A percentile compares a stretch with the other conserved stretches of the same genome.
Conservation (phyloP, 345 rosid genomes). For the Eucalyptus polybractea region DNA sequence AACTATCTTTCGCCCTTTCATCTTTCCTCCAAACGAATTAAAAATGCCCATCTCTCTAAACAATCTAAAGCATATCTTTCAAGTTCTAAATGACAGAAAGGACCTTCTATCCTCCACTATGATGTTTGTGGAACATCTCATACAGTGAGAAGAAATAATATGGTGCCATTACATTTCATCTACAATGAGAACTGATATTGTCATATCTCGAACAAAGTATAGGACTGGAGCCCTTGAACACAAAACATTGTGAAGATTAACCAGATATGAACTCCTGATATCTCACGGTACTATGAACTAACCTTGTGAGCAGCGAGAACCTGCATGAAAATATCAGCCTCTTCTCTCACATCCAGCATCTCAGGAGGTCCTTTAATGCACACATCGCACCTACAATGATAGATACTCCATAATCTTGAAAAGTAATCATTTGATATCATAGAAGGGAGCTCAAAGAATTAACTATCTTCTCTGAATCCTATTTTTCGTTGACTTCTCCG, state of each 20-base stretch:
- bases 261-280: neutral
- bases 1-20: neutral
- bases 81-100: neutral
- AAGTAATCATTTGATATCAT: neutral
- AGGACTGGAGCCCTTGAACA: neutral
- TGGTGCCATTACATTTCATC: neutral
- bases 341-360: constrained; percentile 52
- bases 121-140: neutral
- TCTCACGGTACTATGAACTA: constrained; percentile 22
- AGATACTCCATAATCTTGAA: neutral
- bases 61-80: neutral
- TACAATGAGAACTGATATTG: neutral
- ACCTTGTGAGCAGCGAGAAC: constrained; percentile 24
- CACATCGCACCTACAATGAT: constrained; percentile 59
- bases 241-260: neutral
- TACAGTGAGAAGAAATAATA: neutral
- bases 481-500: neutral
- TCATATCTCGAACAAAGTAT: neutral
- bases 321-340: constrained; percentile 57
- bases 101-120: neutral
- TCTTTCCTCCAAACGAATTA: neutral
- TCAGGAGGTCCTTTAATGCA: constrained; percentile 68
- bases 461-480: neutral
- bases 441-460: neutral
- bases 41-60: neutral